Conservation (phyloP, 2,329 filamentous ascomycete genomes). For the Colletotrichum nymphaeae region DNA sequence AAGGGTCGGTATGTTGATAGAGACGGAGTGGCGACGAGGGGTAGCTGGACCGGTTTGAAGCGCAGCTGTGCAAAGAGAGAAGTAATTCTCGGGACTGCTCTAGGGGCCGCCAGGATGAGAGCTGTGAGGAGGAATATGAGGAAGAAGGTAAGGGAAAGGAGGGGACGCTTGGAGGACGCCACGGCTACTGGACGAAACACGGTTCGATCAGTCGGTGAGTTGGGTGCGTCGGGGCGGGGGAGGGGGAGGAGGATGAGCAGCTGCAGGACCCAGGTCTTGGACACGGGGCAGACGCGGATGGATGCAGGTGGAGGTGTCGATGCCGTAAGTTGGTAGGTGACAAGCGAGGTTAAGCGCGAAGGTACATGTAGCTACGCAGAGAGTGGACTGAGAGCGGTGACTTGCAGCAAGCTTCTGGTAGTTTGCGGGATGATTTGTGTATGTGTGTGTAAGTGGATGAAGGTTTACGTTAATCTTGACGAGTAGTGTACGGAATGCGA, state of each 20-base stretch:
- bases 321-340: background rate
- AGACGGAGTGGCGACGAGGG: constrained; percentile 40
- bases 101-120: constrained; percentile 76
- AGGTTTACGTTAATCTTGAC: background rate
- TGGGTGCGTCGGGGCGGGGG: constrained; percentile 29
- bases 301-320: background rate
- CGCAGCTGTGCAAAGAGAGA: constrained; percentile 68
- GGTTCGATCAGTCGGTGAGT: constrained; percentile 20
- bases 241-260: constrained; percentile 21
- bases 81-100: constrained; percentile 68
- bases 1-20: constrained; percentile 45
- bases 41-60: constrained; percentile 46
- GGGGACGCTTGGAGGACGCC: constrained; percentile 46
- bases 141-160: constrained; percentile 60
- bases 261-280: constrained; percentile 25
- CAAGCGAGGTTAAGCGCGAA: background rate
- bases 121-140: constrained; percentile 65
- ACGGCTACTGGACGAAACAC: constrained; percentile 45
- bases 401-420: constrained; percentile 2
- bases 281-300: background rate
- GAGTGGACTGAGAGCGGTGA: constrained; percentile 23
- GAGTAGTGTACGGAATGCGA: background rate
- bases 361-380: background rate
- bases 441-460: constrained; percentile 11
- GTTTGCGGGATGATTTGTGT: background rate